Conservation (phyloP, 2,329 filamentous ascomycete species). For the Endocalyx cinctus region DNA sequence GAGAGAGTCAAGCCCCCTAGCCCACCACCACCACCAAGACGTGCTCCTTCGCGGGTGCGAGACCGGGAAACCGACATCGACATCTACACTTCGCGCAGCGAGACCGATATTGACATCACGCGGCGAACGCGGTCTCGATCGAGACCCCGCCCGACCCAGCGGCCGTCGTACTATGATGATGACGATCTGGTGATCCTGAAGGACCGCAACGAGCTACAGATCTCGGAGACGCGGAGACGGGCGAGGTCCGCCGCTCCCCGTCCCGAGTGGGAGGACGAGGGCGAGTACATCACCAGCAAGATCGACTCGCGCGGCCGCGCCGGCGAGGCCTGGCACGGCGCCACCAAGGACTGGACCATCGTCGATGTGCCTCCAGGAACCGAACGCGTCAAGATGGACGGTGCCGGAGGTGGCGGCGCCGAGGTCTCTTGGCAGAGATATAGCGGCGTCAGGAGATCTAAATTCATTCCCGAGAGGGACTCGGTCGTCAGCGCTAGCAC, state of each 20-base stretch:
- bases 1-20: constrained; percentile 37
- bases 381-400: constrained; percentile 77
- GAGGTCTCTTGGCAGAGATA: constrained; percentile 77
- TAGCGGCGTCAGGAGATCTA: constrained; percentile 69
- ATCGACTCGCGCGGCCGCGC: constrained; percentile 59
- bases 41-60: constrained; percentile 36
- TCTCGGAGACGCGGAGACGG: constrained; percentile 44
- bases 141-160: constrained; percentile 32
- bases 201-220: constrained; percentile 44
- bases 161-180: constrained; percentile 40
- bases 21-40: constrained; percentile 48
- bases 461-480: constrained; percentile 67
- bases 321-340: constrained; percentile 70
- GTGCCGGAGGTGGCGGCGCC: constrained; percentile 66
- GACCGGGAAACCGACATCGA: constrained; percentile 59
- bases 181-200: constrained; percentile 64
- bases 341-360: constrained; percentile 73
- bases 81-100: constrained; percentile 49
- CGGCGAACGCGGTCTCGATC: constrained; percentile 35
- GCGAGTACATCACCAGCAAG: constrained; percentile 53
- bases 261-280: constrained; percentile 59
- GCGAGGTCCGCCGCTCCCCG: constrained; percentile 47
- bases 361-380: constrained; percentile 82
- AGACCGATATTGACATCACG: constrained; percentile 56
- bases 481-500: constrained; percentile 29